Base-by-base conservation (phyloP, 352 stramenopile species). In the Phytophthora vignae region DNA sequence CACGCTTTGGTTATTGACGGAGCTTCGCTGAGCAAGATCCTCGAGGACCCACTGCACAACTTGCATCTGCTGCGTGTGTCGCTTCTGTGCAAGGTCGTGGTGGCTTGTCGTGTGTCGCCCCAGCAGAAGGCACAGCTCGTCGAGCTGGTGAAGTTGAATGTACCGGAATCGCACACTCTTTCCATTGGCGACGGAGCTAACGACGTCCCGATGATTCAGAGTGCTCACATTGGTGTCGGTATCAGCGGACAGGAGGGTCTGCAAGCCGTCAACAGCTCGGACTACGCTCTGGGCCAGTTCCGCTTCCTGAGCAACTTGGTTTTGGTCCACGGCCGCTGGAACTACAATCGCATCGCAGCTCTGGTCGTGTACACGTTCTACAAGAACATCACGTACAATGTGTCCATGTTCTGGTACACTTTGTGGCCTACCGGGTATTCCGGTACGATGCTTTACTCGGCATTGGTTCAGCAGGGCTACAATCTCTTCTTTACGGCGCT, bases 41-140 rank as follows among this genome's bases (percentile, higher is more conserved):
- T 96, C 4, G 85, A 88, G 71, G 82, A 93, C 29, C 79, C 84
- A 4, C 64, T 93, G 36, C 85, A 88, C 67, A 93, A 93, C 63
- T 69, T 94, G 29, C 86, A 95, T 65, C 73, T 98, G 38, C 76
- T 98, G 12, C 87, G 88, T 22, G 79, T 97, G 4, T 77, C 91
- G 62, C 82, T 88, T 66, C 96, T 90, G 77, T 99, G 96, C 73
- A 95, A 99, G 44, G 95, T 98, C 11, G 98, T 99, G 1, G 96
- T 99, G 61, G 97, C 96, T 29, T 99, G 98, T 66, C 94, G 98
- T 59, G 98, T 99, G 2, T 99, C 94, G 40, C 98, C 98, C 21
- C 91, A 97, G 54, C 98, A 99, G 77, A 99, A 99, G 77, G 97
- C 98, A 7, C 88, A 99, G 54, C 72, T 99, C 3, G 97, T 99